Evolutionary conservation across 2,329 filamentous ascomycete genomes (phyloP), one percentile per base, ranked within the genome.

Genomic region (Paraphoma chrysanthemicola): DNA sequence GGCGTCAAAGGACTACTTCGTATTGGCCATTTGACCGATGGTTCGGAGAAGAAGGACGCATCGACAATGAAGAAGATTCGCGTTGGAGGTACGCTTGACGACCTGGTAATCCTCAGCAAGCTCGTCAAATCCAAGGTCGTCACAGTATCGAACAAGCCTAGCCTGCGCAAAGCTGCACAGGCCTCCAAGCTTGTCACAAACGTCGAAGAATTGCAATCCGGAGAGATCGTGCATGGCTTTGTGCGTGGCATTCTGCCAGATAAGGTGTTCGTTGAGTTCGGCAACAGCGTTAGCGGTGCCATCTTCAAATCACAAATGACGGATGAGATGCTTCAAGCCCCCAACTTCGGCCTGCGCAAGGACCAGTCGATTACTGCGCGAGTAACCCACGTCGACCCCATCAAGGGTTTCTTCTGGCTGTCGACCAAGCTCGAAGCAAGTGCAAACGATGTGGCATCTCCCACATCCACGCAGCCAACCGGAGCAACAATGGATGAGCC

Each of bases 191-290:
- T 98, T 11, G 82, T 96, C n/a, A 83, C 83, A 16, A 85, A 79
- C 43, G 89, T 95, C 53, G 88, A 90, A 18, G 87, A 94, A 62
- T 84, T 92, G 17, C 85, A 87, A 61, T 84, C 90, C 61, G 90
- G 90, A 30, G 83, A 86, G 33, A 79, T 87, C 23, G 85, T 92
- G 7, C 85, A 87, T 56, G 94, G 93, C 6, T 97, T 94, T 67
- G 87, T 99, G 28, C 88, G 89, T 57, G 96, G 95, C 68, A 90
- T 97, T 50, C 93, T 92, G 0, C 80, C 86, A 2, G 91, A 90
- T 8, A 92, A 91, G 43, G 83, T 93, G 10, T 98, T 97, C 69
- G 86, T 97, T n/a, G 90, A 96, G 70, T 97, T 97, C 74, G 87
- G 88, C 41, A 90, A 88, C 66, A 87, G 86, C 33, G 78, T 96